Evolutionary conservation across 1,284 basidiomycete genomes (phyloP), one percentile per base, ranked within the genome.

Genomic region (Ganoderma meredithae): DNA sequence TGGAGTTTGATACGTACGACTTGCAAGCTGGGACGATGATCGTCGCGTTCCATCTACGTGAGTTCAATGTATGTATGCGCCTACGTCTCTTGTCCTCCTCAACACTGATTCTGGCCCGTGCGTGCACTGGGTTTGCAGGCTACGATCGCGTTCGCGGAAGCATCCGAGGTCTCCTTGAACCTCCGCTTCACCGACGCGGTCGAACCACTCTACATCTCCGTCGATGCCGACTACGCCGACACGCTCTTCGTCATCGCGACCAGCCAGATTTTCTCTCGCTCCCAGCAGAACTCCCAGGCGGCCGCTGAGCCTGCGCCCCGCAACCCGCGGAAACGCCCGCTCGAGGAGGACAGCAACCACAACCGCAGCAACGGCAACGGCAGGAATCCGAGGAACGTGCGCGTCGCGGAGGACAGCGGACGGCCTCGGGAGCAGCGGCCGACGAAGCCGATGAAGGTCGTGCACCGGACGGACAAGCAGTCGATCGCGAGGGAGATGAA

Each of bases 1-100:
- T 92, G 49, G 93, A 94, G 74, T 95, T 95, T 72, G 92, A 95
- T 62, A 78, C 84, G 0, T 95, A 95, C 74, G 86, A 92, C 58
- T 80, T 94, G 9, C 83, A 82, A 71, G 78, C 83, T 3, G 79
- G 85, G 17, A 90, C 92, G 0, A 85, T 86, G 53, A 88, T 87
- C 1, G 85, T 95, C 63, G 88, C 88, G 2, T 94, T 95, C 74
- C 93, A 94, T 78, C 79, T 95, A 52, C 88, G 90, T 44, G 93
- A 95, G 79, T 94, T 95, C 79, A 92, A 89, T 73, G 93, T 94
- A 89, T 73, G 93, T 94, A 41, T 41, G 58, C 39, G 15, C 22
- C 12, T 19, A n/a, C 9, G 8, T 8, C 2, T 5, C 10, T 13
- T 22, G 15, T 25, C 22, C 12, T 39, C 85, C 77, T 25, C 41